Conservation (phyloP, 345 rosid species). For the Carallia pectinifolia region DNA sequence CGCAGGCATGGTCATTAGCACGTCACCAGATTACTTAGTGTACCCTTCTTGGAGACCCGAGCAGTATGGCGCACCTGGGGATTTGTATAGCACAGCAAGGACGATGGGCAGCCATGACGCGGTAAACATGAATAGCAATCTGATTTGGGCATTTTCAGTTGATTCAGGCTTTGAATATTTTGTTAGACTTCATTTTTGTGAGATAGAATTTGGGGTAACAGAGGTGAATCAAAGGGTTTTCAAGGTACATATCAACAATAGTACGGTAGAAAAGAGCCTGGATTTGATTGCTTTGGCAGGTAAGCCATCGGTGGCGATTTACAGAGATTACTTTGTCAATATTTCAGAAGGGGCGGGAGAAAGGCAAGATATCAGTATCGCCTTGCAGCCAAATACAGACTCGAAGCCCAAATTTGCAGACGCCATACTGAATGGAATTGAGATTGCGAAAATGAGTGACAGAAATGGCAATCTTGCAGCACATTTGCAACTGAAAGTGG, state of each 20-base stretch:
- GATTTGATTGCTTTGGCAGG: conserved; percentile 10
- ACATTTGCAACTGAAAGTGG: not conserved
- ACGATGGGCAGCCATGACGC: conserved; percentile 4
- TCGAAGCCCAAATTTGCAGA: not conserved
- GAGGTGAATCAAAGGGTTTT: not conserved
- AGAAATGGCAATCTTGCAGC: conserved; percentile 5
- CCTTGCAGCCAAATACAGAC: not conserved
- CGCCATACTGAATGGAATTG: conserved; percentile 14
- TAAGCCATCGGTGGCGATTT: not conserved
- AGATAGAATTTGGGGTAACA: not conserved
- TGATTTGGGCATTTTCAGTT: conserved; percentile 9
- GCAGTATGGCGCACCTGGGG: not conserved
- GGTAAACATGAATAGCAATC: conserved; percentile 6
- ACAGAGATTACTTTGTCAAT: not conserved
- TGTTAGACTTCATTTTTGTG: conserved; percentile 25
- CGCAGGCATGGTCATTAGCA: not conserved
- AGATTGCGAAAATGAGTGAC: conserved; percentile 15
- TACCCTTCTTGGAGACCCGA: not conserved
- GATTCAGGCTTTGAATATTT: conserved; percentile 17
- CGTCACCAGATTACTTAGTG: not conserved
- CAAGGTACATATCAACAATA: too few species aligned
- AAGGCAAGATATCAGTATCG: not conserved
- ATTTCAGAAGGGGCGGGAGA: not conserved
- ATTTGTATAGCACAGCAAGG: not conserved
- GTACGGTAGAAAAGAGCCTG: not conserved